These are phyloP conservation scores for Globisporangium echinulatum DNA, from an alignment of 352 stramenopile species.

Conservation along the genomic window DNA sequence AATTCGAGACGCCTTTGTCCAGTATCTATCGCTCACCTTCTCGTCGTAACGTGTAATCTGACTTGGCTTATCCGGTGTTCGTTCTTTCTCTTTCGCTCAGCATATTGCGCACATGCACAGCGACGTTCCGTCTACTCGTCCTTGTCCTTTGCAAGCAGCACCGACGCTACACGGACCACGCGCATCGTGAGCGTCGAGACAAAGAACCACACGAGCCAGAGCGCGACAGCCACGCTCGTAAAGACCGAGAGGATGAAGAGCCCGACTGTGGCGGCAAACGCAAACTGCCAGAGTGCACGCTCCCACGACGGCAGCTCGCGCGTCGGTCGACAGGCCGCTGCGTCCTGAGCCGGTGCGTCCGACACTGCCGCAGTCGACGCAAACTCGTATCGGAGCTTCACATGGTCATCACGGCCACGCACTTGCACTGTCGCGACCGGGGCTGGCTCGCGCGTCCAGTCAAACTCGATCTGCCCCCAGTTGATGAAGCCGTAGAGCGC, in stretches of 20 bases:
- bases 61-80: no score
- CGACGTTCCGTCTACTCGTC: constrained; percentile 7
- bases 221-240: constrained; percentile 38
- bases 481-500: constrained; percentile 87
- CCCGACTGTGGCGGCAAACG: constrained; percentile 28
- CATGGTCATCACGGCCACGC: constrained; percentile 47
- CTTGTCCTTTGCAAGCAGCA: constrained; percentile 9
- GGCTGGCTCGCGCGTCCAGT: constrained; percentile 61
- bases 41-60: no score
- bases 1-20: no score
- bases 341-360: constrained; percentile 34
- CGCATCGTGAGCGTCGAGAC: constrained; percentile 30
- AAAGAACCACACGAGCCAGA: constrained; percentile 65
- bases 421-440: constrained; percentile 55
- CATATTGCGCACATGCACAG: neutral
- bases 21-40: no score
- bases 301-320: constrained; percentile 27
- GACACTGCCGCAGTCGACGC: constrained; percentile 36
- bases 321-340: constrained; percentile 34
- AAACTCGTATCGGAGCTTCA: constrained; percentile 67
- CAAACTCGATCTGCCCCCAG: constrained; percentile 91
- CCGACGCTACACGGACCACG: constrained; percentile 1
- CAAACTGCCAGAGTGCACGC: constrained; percentile 30
- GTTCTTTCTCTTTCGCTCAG: neutral
- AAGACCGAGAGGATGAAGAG: constrained; percentile 48